Conservation (phyloP, 2,329 filamentous ascomycete species). For the Ophiostoma sp. region DNA sequence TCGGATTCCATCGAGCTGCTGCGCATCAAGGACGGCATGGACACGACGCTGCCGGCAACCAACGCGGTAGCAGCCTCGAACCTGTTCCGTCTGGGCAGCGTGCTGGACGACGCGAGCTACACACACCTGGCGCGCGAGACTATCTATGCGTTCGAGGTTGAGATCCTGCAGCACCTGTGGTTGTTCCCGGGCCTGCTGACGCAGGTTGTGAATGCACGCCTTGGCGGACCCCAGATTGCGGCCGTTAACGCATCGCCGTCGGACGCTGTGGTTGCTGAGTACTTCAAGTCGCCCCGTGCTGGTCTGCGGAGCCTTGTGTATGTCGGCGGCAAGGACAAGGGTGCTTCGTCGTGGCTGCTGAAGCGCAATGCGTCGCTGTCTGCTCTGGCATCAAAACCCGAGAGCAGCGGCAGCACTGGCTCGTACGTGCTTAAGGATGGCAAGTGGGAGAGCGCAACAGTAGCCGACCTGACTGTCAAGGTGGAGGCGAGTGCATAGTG, state of each 20-base stretch:
- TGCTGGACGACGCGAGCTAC: slow-evolving; percentile 43
- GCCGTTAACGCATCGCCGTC: slow-evolving; percentile 22
- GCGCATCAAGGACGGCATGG: slow-evolving; percentile 90
- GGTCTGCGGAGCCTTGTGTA: slow-evolving; percentile 31
- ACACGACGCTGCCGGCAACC: slow-evolving; percentile 81
- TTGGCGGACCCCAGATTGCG: slow-evolving; percentile 52
- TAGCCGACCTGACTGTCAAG: slow-evolving; percentile 24
- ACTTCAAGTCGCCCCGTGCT: slow-evolving; percentile 30
- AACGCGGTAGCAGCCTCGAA: slow-evolving; percentile 86
- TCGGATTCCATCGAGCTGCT: slow-evolving; percentile 57
- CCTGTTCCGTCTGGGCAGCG: slow-evolving; percentile 69
- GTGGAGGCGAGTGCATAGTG: slow-evolving; percentile 14
- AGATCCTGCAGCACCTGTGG: slow-evolving; percentile 89
- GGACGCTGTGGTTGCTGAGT: slow-evolving; percentile 24
- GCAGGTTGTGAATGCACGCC: slow-evolving; percentile 64
- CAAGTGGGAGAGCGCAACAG: slow-evolving; percentile 25
- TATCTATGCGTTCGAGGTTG: slow-evolving; percentile 79
- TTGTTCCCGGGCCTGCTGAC: slow-evolving; percentile 78
- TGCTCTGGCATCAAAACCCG: slow-evolving; percentile 20
- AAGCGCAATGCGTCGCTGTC: slow-evolving; percentile 28
- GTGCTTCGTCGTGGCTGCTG: slow-evolving; percentile 24
- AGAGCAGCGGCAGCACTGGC: slow-evolving; percentile 10
- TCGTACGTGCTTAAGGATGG: slow-evolving; percentile 28
- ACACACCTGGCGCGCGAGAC: slow-evolving; percentile 63
- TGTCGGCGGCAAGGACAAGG: slow-evolving; percentile 7